Evolutionary conservation across 169 alveolate species (phyloP).

Genomic region (Plasmodium gallinaceum): DNA sequence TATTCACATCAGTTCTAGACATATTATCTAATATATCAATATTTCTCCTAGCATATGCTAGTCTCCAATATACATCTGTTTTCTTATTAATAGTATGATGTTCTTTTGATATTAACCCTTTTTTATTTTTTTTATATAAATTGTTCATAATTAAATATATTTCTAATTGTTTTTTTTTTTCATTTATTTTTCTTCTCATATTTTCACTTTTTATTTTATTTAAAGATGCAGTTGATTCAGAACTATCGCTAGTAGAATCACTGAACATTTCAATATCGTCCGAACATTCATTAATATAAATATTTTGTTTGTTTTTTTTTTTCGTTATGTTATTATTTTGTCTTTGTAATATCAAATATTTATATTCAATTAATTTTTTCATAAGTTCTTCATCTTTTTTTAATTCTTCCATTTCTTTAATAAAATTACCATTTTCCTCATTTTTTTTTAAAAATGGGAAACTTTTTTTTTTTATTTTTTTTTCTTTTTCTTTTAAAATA

Average conservation of each 20-base stretch:
- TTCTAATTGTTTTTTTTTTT: constrained; percentile 55
- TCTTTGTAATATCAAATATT: constrained; percentile 37
- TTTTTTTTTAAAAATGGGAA: neutral
- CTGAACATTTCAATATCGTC: constrained; percentile 72
- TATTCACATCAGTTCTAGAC: constrained; percentile 6
- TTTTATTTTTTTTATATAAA: constrained; percentile 36
- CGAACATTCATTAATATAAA: constrained; percentile 41
- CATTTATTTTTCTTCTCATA: constrained; percentile 22
- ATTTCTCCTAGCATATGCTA: constrained; percentile 54
- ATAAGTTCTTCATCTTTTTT: constrained; percentile 43
- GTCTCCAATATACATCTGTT: constrained; percentile 66
- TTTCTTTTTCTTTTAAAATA: constrained; percentile 8
- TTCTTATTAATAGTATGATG: constrained; percentile 53
- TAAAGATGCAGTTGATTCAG: neutral
- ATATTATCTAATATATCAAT: constrained; percentile 14
- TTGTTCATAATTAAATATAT: constrained; percentile 65
- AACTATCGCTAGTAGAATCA: constrained; percentile 6
- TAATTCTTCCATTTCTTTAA: neutral
- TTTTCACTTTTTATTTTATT: neutral
- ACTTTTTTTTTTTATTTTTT: constrained; percentile 12
- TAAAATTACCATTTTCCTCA: constrained; percentile 7
- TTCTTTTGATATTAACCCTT: constrained; percentile 28
- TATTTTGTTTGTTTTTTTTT: constrained; percentile 42
- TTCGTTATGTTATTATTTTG: constrained; percentile 32
- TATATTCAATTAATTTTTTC: constrained; percentile 56